Evolutionary conservation across 768 basidiomycete species (phyloP).

Genomic region (Tephrocybe sp.): DNA sequence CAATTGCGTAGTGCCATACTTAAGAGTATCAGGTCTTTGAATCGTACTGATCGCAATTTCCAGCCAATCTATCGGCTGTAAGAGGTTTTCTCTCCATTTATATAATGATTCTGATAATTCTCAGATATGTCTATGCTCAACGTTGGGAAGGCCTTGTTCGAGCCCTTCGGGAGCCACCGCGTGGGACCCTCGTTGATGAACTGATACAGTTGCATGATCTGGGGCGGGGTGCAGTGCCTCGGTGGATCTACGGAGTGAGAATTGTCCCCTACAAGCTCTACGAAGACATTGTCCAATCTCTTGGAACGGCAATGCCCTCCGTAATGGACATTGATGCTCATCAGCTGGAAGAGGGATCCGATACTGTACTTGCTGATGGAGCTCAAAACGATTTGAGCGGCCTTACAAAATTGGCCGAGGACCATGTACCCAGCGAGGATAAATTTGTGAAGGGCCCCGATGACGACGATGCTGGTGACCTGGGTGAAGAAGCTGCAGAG

Average conservation of each 20-base stretch:
- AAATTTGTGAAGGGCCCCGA: too few species aligned
- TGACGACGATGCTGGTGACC: not conserved
- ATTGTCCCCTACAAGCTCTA: slow-evolving; percentile 9
- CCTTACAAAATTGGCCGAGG: too few species aligned
- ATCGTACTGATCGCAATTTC: slow-evolving; percentile 9
- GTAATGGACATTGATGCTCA: not conserved
- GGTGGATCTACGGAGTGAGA: slow-evolving; percentile 4
- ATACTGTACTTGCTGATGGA: too few species aligned
- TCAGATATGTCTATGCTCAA: slow-evolving; percentile 23
- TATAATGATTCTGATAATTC: not conserved
- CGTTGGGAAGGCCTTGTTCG: slow-evolving; percentile 26
- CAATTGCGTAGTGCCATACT: slow-evolving; percentile 17
- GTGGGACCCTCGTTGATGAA: slow-evolving; percentile 20
- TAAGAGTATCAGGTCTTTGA: slow-evolving; percentile 20
- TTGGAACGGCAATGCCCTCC: not conserved
- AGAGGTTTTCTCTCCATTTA: not conserved
- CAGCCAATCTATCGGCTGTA: slow-evolving; percentile 14
- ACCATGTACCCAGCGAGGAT: not conserved
- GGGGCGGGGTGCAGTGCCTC: slow-evolving; percentile 3
- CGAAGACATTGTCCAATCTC: slow-evolving; percentile 12
- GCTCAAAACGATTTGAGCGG: too few species aligned
- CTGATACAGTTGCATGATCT: slow-evolving; percentile 24
- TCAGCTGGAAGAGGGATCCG: not conserved
- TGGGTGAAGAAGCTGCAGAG: not conserved
- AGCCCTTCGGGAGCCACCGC: slow-evolving; percentile 18